phyloP scores from a whole-genome alignment of 208 protist genomes.

The Leptomonas seymouri region DNA sequence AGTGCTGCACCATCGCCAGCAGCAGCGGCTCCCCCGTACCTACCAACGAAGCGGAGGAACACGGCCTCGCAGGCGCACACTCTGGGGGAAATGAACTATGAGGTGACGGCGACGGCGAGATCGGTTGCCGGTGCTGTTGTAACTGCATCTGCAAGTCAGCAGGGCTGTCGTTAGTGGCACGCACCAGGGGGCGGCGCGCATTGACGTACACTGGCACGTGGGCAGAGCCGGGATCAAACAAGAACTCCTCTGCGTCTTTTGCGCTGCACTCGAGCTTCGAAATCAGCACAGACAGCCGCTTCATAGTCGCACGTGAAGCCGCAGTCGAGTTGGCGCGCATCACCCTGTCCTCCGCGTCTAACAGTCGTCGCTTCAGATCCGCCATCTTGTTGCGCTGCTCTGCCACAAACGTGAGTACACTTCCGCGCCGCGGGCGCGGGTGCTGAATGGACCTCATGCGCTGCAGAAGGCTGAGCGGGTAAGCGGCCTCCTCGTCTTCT shows the following conservation, averaged over 20 bases:
- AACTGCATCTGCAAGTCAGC: not conserved
- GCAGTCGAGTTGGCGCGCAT: not conserved
- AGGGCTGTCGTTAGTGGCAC: not conserved
- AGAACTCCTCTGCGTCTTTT: conserved; percentile 38
- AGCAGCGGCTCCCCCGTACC: conserved; percentile 6
- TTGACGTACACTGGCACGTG: conserved; percentile 42
- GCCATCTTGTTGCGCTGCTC: conserved; percentile 31
- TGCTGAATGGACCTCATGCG: conserved; percentile 36
- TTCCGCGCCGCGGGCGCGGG: conserved; percentile 36
- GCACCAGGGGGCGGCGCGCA: not conserved
- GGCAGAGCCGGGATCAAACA: conserved; percentile 25
- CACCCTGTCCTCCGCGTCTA: not conserved
- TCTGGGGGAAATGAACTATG: not conserved
- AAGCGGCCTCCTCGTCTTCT: conserved; percentile 44
- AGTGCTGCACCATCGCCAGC: conserved; percentile 24
- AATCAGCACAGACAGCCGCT: conserved; percentile 34
- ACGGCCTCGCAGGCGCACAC: not conserved
- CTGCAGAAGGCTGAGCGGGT: conserved; percentile 43
- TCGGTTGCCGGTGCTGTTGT: not conserved
- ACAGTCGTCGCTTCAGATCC: conserved; percentile 27
- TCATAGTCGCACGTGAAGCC: conserved; percentile 20
- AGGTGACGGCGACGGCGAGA: not conserved
- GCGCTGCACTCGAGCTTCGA: conserved; percentile 27
- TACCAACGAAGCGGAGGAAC: not conserved
- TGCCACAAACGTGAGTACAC: conserved; percentile 32